phyloP scores from a whole-genome alignment of 805 yeast species.

The Ogataea pignaliae region DNA sequence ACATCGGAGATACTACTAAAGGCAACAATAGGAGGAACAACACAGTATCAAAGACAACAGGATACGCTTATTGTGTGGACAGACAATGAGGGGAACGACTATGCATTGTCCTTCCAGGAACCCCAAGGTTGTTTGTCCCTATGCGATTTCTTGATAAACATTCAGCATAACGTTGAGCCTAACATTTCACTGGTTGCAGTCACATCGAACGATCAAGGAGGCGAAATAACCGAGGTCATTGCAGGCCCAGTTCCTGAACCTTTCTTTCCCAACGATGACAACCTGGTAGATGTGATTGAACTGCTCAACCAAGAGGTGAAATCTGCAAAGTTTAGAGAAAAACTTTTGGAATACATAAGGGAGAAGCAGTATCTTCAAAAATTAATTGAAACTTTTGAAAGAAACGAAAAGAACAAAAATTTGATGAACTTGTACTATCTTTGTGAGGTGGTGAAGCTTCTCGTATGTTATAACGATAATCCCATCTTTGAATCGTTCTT shows the following conservation, averaged over 20 bases:
- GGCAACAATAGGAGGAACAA: constrained; percentile 65
- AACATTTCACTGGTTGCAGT: constrained; percentile 73
- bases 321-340: constrained; percentile 58
- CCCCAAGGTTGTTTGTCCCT: constrained; percentile 80
- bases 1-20: constrained; percentile 55
- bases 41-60: constrained; percentile 89
- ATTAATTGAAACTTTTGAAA: constrained; percentile 48
- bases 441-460: constrained; percentile 68
- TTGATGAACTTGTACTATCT: constrained; percentile 58
- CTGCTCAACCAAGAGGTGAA: constrained; percentile 55
- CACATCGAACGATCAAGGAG: constrained; percentile 37
- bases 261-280: constrained; percentile 44
- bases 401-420: constrained; percentile 50
- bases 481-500: constrained; percentile 54
- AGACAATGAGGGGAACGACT: constrained; percentile 62
- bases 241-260: constrained; percentile 80
- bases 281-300: constrained; percentile 51
- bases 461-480: constrained; percentile 68
- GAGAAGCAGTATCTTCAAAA: constrained; percentile 48
- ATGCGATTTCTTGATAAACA: constrained; percentile 73
- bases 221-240: constrained; percentile 68
- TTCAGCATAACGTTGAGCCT: constrained; percentile 58
- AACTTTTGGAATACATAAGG: constrained; percentile 52
- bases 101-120: constrained; percentile 90
- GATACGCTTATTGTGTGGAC: constrained; percentile 95